Evolutionary conservation across 1,139 yeast genomes (phyloP), one percentile per base, ranked within the genome.

Genomic region (Blastobotrys apis): DNA sequence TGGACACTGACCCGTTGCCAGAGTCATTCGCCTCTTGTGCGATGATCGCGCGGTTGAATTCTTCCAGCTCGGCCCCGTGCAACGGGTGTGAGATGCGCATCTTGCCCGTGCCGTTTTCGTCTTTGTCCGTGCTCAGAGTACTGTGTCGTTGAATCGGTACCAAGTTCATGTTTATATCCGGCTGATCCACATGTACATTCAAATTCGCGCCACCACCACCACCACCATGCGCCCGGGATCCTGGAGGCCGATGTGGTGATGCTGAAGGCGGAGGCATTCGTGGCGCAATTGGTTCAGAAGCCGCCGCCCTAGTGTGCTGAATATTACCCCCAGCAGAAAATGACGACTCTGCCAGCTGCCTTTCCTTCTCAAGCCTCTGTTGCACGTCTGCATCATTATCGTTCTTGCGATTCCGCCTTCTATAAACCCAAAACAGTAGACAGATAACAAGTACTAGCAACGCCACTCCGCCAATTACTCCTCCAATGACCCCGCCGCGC

Each of bases 401-500:
- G 26, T 23, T 23, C 10, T 23, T 10, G 26, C 26, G 10, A 6
- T 23, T 23, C 26, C 26, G 6, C 26, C 9, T 23, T 10, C 26
- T 23, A 23, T 23, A 23, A 10, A 6, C 6, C 26, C 26, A 37
- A 16, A 22, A 29, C n/a, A 5, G n/a, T 9, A 13, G n/a, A 3
- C 13, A 17, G 12, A 30, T 12, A 8, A 26, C 33, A 8, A 20
- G 10, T 8, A 13, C 2, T 5, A 41, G 5, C 10, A 41, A 10
- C n/a, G 32, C n/a, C 2, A 26, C 8, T 2, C 41, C 45, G 13
- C 37, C 40, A 10, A 36, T 12, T 1, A 41, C 21, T 6, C 45
- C 45, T 8, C 39, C 40, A 23, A 41, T 37, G 1, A 41, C 41
- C n/a, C 37, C 45, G 27, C 23, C 25, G 2, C 35, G 26, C 29